These are phyloP conservation scores for Gaeumannomyces sp. DNA, from an alignment of 2,329 filamentous ascomycete genomes.

Conservation along the genomic window DNA sequence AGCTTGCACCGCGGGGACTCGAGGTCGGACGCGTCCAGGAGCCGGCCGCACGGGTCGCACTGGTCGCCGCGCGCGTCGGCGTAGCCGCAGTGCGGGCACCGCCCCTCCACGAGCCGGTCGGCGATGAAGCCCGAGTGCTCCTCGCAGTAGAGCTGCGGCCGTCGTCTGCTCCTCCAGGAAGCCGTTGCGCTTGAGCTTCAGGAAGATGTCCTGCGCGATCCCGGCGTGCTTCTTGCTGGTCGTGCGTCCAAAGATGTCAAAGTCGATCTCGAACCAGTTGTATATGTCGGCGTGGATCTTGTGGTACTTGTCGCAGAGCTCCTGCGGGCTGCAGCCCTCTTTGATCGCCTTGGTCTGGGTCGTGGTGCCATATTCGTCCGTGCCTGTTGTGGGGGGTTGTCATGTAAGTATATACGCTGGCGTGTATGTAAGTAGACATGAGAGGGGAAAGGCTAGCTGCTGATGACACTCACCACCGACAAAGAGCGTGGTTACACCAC, in stretches of 20 bases:
- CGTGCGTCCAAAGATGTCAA: slow-evolving; percentile 71
- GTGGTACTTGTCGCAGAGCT: slow-evolving; percentile 84
- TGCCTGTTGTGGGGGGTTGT: slow-evolving; percentile 24
- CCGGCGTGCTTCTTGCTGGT: slow-evolving; percentile 66
- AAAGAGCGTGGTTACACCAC: slow-evolving; percentile 54
- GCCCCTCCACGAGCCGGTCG: slow-evolving; percentile 60
- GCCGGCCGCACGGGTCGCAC: slow-evolving; percentile 53
- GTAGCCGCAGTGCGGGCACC: slow-evolving; percentile 53
- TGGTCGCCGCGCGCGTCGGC: slow-evolving; percentile 50
- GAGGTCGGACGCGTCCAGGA: slow-evolving; percentile 49
- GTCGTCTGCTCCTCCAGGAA: slow-evolving; percentile 62
- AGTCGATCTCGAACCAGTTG: slow-evolving; percentile 71
- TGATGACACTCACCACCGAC: slow-evolving; percentile 34
- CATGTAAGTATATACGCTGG: too few relatives aligned
- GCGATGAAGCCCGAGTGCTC: slow-evolving; percentile 52
- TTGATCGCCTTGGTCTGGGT: slow-evolving; percentile 80
- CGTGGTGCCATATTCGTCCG: slow-evolving; percentile 71
- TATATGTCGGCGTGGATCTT: slow-evolving; percentile 78
- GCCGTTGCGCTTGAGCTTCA: slow-evolving; percentile 61
- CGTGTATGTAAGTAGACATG: not conserved
- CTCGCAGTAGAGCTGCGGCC: slow-evolving; percentile 66
- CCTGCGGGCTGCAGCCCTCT: slow-evolving; percentile 70
- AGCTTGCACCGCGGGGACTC: slow-evolving; percentile 68
- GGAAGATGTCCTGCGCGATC: slow-evolving; percentile 68
- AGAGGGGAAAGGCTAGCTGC: slow-evolving; percentile 37